phyloP scores from a whole-genome alignment of 2,329 filamentous ascomycete genomes.

The Pseudogymnoascus sp. region DNA sequence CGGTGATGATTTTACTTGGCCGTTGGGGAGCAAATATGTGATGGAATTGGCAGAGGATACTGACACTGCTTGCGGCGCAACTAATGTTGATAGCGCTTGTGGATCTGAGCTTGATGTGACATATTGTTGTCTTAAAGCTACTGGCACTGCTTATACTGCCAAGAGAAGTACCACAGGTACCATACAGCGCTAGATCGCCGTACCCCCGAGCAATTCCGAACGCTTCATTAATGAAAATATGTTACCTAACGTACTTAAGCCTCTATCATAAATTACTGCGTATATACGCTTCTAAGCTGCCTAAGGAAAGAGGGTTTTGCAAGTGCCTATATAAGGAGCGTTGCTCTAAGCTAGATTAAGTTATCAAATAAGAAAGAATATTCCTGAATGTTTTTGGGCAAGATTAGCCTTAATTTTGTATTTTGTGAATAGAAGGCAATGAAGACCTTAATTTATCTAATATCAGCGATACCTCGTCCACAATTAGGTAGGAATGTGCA shows the following conservation, averaged over 20 bases:
- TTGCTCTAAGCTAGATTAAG: not conserved
- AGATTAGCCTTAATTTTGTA: not conserved
- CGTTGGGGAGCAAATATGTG: not conserved
- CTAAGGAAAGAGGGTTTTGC: not conserved
- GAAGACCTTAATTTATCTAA: slow-evolving; percentile 14
- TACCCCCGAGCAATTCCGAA: no score
- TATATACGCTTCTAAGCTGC: not conserved
- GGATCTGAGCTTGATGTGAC: not conserved
- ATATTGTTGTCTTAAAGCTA: not conserved
- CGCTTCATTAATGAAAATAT: no score
- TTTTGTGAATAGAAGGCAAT: slow-evolving; percentile 11
- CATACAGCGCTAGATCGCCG: no score
- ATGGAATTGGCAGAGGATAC: not conserved
- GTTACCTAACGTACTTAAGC: no score
- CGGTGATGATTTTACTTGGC: not conserved
- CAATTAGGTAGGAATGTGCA: slow-evolving; percentile 13
- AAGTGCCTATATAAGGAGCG: not conserved
- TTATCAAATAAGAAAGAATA: not conserved
- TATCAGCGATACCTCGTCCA: slow-evolving; percentile 11
- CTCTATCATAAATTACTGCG: no score
- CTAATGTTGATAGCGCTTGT: not conserved
- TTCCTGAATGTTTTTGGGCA: not conserved
- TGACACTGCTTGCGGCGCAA: not conserved
- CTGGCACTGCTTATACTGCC: not conserved
- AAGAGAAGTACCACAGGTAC: no score